Conservation (phyloP, 2,329 filamentous ascomycete genomes). For the Hypoxylon sp. region DNA sequence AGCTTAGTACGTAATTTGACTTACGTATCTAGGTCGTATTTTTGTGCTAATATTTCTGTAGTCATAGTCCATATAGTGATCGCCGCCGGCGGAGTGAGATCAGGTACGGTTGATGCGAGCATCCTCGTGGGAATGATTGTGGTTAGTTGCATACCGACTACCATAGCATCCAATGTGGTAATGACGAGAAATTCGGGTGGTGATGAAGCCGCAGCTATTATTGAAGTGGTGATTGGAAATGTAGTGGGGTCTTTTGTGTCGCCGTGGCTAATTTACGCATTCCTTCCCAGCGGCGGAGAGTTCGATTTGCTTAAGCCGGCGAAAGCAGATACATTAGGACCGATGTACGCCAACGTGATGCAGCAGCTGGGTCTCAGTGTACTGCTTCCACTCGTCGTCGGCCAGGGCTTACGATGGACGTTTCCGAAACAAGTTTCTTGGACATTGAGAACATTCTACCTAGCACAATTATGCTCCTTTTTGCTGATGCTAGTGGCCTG, state of each 20-base stretch:
- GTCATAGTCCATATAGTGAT: conserved; percentile 65
- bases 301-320: conserved; percentile 71
- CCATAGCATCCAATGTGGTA: conserved; percentile 80
- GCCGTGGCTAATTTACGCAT: conserved; percentile 74
- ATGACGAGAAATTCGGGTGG: conserved; percentile 80
- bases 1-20: conserved; percentile 63
- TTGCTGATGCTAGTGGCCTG: conserved; percentile 66
- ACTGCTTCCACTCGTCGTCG: conserved; percentile 73
- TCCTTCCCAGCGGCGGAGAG: conserved; percentile 67
- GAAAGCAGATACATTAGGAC: conserved; percentile 66
- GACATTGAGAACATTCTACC: conserved; percentile 67
- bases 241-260: conserved; percentile 77
- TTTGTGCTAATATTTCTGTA: conserved; percentile 48
- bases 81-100: conserved; percentile 63
- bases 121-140: conserved; percentile 78
- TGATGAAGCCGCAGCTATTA: conserved; percentile 75
- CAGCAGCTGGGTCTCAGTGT: conserved; percentile 78
- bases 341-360: conserved; percentile 77
- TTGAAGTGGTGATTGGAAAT: conserved; percentile 80
- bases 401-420: conserved; percentile 70
- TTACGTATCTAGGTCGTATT: neutral
- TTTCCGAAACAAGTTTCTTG: conserved; percentile 67
- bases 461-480: conserved; percentile 65
- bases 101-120: conserved; percentile 72
- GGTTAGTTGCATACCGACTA: conserved; percentile 78